Evolutionary conservation across 192 early-diverging fungal genomes (phyloP), one percentile per base, ranked within the genome.

Genomic region (Backusella psychrophila): DNA sequence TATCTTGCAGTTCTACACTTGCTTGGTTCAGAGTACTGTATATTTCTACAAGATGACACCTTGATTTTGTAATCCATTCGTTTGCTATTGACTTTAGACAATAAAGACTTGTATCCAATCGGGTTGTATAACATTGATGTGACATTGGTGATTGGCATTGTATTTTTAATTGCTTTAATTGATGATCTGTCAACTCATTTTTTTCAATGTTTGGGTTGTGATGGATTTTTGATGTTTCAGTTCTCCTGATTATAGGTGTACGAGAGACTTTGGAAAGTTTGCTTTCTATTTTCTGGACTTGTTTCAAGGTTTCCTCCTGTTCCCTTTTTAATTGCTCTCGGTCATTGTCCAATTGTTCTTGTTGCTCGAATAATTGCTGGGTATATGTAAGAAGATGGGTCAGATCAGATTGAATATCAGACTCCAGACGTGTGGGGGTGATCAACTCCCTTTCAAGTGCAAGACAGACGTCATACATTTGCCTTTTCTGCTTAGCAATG

Each of bases 381-480:
- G 78, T 79, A 53, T 78, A 76, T 21, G 76, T 69, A 21, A 83
- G 78, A 15, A 85, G 41, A 31, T 81, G 75, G 8, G 79, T 80
- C 33, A 84, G 33, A 65, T 85, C 83, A 42, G 81, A 77, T 34
- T 82, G 77, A n/a, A 85, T 72, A 0, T 72, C 77, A 33, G 8
- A n/a, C 23, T 70, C 49, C 1, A 34, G 59, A 36, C 59, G 72
- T 21, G n/a, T 46, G 8, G 35, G 26, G 14, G 9, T 7, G 11
- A 26, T 42, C 21, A 83, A 6, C 19, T 74, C 76, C 8, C 73
- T 66, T 72, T 88, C 87, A 21, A 88, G 72, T 4, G 71, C 71
- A 7, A 86, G 56, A 41, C 85, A 83, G 1, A 73, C 71, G 11
- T 83, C 78, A 41, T 88, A 86, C 63, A 88, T 85, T 38, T 82